Evolutionary conservation across 768 basidiomycete genomes (phyloP), one percentile per base, ranked within the genome.

Genomic region (Leucogyrophana mollusca): DNA sequence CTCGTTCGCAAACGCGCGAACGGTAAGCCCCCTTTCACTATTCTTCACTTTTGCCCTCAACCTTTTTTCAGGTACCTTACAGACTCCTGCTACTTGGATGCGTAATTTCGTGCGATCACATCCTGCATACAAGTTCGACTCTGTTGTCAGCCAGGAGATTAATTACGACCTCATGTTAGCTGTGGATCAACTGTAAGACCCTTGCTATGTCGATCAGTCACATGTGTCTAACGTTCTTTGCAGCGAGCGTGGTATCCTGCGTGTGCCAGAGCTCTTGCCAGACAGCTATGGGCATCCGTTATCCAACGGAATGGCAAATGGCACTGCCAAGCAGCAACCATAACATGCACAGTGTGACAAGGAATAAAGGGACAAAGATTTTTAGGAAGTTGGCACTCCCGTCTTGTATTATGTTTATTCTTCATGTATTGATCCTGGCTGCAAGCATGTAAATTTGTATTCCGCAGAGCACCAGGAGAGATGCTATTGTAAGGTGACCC

Each of bases 1-100:
- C 72, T 98, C 21, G 72, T 99, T 47, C 80, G 82, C 52, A 70
- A 74, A 34, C 74, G 95, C 35, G 85, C 96, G 9, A 78, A 87
- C 58, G 95, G 95, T 90, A 39, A 51, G 80, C 44, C 64, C 16
- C 20, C 2, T 30, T 50, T 47, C 33, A 23, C 40, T 43, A 11
- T 46, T 36, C 16, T 41, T 25, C 34, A 40, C 42, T 51, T 42
- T 17, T 43, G 10, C 40, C 37, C 39, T 22, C 46, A 49, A 35
- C 43, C 25, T 6, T 24, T 11, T 14, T 42, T 43, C 46, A 93
- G 93, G 92, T 17, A 74, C 84, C 5, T 72, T 97, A 20, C 64
- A 81, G 61, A 97, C 96, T 0, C 81, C 91, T 6, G 96, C 96
- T 9, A 82, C 83, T 3, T 99, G 93, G 93, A 94, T 96, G 46